A percentile compares a stretch with the other conserved stretches of the same genome.
Evolutionary conservation across 2,329 filamentous ascomycete species (phyloP).

Genomic region (Pseudocercospora macadamiae): DNA sequence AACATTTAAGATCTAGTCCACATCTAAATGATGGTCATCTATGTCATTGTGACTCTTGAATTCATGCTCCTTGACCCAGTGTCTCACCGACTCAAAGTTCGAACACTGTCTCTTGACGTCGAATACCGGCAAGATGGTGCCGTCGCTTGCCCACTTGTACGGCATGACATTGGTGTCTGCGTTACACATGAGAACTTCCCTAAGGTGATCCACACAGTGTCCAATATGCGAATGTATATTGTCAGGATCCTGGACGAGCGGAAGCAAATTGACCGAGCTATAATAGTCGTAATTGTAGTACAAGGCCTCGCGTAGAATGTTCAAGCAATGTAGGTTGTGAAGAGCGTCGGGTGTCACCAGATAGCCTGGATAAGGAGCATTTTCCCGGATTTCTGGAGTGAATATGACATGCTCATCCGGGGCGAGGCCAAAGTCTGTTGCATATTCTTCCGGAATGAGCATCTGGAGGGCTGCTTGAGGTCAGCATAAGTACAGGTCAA

Average conservation of each 20-base stretch:
- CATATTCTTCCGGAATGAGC: background rate
- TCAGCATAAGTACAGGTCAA: background rate
- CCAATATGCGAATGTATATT: background rate
- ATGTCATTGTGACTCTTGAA: background rate
- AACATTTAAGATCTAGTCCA: no score
- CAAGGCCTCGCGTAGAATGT: background rate
- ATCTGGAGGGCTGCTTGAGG: background rate
- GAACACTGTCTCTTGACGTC: background rate
- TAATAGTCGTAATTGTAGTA: background rate
- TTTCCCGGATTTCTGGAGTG: background rate
- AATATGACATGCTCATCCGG: background rate
- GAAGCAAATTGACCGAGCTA: background rate
- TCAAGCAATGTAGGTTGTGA: background rate
- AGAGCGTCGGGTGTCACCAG: background rate
- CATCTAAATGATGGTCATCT: background rate
- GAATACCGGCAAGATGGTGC: background rate
- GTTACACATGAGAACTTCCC: background rate
- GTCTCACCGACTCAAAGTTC: background rate
- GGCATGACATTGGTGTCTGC: background rate
- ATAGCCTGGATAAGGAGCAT: background rate
- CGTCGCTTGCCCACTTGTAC: background rate
- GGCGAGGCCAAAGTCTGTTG: background rate
- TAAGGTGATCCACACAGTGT: background rate
- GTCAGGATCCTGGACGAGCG: background rate
- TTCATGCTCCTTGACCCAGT: background rate